Percentiles rank a stretch among this genome's conserved stretches.
phyloP scores from a whole-genome alignment of 305 asterid genomes.

The Fraxinus sp. region DNA sequence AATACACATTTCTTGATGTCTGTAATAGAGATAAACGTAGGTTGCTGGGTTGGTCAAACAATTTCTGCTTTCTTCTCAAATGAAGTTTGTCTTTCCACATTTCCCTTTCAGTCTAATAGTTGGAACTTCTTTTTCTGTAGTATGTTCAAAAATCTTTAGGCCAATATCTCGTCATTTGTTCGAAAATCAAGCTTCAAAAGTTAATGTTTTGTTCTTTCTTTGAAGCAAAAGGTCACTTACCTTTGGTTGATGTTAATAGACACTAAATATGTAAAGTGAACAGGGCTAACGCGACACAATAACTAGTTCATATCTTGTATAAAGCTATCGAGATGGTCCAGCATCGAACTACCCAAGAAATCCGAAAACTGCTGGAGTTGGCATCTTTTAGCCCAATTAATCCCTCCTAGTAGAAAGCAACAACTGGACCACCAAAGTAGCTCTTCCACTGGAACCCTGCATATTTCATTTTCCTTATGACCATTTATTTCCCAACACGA shows the following conservation, averaged over 20 bases:
- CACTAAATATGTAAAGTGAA: not conserved
- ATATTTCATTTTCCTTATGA: constrained; percentile 12
- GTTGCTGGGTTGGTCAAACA: not conserved
- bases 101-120: not conserved
- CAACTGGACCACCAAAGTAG: constrained; percentile 29
- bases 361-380: not conserved
- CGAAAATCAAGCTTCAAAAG: constrained; percentile 2
- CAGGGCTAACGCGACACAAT: not conserved
- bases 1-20: not conserved
- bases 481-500: constrained; percentile 25
- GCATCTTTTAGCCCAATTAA: not conserved
- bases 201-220: not conserved
- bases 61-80: not conserved
- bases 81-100: not conserved
- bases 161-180: constrained; percentile 21
- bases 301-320: not conserved
- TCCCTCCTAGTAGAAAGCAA: constrained; percentile 14
- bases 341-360: not conserved
- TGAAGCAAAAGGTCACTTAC: not conserved
- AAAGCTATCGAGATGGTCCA: not conserved
- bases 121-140: not conserved
- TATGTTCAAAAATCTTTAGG: constrained; percentile 17
- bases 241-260: not conserved
- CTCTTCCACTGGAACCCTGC: constrained; percentile 20
- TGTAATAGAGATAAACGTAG: not conserved